A percentile compares a stretch with the other conserved stretches of the same genome.
These are phyloP conservation scores for Apiospora koreana DNA, from an alignment of 2,329 filamentous ascomycete genomes.

Conservation along the genomic window DNA sequence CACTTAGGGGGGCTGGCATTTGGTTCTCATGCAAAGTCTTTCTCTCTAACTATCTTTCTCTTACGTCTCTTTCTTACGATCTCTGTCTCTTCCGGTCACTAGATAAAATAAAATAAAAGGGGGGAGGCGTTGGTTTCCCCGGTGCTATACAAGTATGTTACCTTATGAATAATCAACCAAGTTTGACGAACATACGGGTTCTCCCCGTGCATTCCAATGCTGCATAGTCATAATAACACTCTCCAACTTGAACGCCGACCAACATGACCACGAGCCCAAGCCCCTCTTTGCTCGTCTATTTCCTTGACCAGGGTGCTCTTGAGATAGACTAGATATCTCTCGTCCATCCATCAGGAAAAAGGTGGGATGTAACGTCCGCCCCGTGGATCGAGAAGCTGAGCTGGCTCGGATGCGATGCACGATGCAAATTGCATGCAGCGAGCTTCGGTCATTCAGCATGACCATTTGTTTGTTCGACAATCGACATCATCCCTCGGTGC, in stretches of 20 bases:
- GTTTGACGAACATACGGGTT: not conserved
- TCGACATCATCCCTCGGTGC: not conserved
- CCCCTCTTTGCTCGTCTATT: not conserved
- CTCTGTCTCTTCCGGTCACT: not conserved
- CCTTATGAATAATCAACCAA: not conserved
- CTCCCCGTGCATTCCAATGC: not conserved
- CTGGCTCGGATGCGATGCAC: not conserved
- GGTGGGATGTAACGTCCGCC: not conserved
- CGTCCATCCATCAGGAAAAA: not conserved
- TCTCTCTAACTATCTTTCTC: not conserved
- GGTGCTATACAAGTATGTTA: not conserved
- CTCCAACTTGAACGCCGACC: not conserved
- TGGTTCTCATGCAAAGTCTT: not conserved
- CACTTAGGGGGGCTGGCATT: not conserved
- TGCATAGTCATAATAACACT: not conserved
- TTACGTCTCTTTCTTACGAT: not conserved
- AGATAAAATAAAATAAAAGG: not conserved
- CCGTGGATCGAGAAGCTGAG: not conserved
- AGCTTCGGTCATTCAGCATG: not conserved
- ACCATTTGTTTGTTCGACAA: not conserved
- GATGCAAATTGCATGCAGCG: not conserved
- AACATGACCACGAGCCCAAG: not conserved
- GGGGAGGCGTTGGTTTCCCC: not conserved
- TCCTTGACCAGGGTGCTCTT: not conserved
- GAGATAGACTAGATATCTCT: not conserved